A percentile compares a stretch with the other conserved stretches of the same genome.
phyloP scores from a whole-genome alignment of 2,329 filamentous ascomycete genomes.

The Beauveria caledonica region DNA sequence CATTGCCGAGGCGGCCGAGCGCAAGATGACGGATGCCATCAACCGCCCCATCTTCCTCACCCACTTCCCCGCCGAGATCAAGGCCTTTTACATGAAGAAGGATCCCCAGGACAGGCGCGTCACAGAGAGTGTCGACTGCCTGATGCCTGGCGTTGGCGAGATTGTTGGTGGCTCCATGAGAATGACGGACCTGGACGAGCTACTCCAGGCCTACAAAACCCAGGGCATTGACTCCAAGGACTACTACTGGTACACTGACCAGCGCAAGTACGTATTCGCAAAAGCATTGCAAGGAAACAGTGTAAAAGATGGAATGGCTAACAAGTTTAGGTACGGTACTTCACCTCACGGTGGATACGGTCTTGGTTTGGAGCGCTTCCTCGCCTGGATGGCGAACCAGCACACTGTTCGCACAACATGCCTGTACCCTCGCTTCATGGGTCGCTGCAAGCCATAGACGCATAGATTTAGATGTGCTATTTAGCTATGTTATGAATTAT shows the following conservation, averaged over 20 bases:
- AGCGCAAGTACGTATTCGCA: slow-evolving; percentile 66
- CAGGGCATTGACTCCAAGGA: slow-evolving; percentile 76
- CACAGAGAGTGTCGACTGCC: slow-evolving; percentile 81
- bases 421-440: slow-evolving; percentile 75
- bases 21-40: slow-evolving; percentile 94
- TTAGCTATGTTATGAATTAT: slow-evolving; percentile 13
- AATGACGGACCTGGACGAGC: slow-evolving; percentile 83
- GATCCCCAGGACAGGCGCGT: slow-evolving; percentile 70
- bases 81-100: slow-evolving; percentile 98
- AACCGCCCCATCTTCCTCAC: slow-evolving; percentile 93
- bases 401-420: slow-evolving; percentile 59
- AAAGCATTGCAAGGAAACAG: neutral
- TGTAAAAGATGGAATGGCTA: neutral
- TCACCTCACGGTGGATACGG: slow-evolving; percentile 91
- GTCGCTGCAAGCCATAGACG: slow-evolving; percentile 64
- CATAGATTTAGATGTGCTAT: slow-evolving; percentile 8
- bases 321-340: slow-evolving; percentile 63
- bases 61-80: slow-evolving; percentile 95
- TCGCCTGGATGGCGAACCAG: slow-evolving; percentile 57
- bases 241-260: slow-evolving; percentile 99
- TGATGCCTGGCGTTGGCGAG: slow-evolving; percentile 92
- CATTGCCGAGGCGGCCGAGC: slow-evolving; percentile 95
- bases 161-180: slow-evolving; percentile 97
- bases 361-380: slow-evolving; percentile 74
- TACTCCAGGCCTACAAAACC: slow-evolving; percentile 79